These are phyloP conservation scores for Magnolia sinica DNA, from an alignment of 164 flowering plant genomes.

Conservation along the genomic window DNA sequence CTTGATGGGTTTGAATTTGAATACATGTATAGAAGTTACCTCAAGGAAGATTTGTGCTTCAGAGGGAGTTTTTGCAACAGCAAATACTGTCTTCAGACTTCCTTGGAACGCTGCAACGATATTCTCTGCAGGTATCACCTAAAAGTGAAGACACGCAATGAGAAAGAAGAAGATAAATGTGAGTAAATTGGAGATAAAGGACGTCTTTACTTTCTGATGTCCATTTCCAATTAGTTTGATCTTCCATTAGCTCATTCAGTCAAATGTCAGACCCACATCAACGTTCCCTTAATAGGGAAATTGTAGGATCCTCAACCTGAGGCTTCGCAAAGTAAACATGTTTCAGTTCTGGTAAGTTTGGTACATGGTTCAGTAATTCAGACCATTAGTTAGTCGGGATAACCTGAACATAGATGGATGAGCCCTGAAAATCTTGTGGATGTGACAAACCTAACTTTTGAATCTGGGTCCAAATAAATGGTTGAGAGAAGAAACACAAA, in stretches of 20 bases:
- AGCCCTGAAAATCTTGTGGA: no score
- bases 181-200: no score
- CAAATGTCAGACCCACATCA: background rate
- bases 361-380: no score
- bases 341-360: background rate
- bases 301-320: background rate
- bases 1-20: background rate
- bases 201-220: background rate
- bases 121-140: constrained; percentile 94
- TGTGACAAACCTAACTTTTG: no score
- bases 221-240: background rate
- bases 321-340: background rate
- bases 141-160: constrained; percentile 4
- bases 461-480: no score
- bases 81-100: constrained; percentile 65
- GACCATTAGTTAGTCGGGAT: no score
- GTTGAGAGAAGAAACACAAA: no score
- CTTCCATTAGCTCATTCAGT: background rate
- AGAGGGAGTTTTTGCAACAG: constrained; percentile 52
- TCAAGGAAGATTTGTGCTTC: constrained; percentile 80
- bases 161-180: background rate
- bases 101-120: constrained; percentile 88
- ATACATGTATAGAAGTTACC: constrained; percentile 34
- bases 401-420: no score
- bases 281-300: background rate